Percentiles rank a stretch among this genome's conserved stretches.
Evolutionary conservation across 306 rosid genomes (phyloP).

Genomic region (Vicia faba): DNA sequence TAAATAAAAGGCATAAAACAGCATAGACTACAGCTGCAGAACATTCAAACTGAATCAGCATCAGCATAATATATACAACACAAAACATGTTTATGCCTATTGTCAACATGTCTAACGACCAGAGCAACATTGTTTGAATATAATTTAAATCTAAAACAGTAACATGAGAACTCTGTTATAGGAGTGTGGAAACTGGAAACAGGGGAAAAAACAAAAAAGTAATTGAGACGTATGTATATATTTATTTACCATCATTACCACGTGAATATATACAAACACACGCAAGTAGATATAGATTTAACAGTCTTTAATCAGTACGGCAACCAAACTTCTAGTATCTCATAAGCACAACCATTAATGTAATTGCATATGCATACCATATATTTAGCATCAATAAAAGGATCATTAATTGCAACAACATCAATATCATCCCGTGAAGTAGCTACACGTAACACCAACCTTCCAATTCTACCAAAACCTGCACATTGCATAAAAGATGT

Average conservation of each 20-base stretch:
- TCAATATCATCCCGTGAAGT: conserved; percentile 83
- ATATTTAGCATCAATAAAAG: conserved; percentile 86
- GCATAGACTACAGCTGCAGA: conserved; percentile 1
- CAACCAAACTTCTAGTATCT: conserved; percentile 18
- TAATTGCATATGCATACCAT: conserved; percentile 62
- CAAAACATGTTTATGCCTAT: background rate
- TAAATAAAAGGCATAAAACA: conserved; percentile 15
- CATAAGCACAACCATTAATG: conserved; percentile 27
- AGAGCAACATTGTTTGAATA: conserved; percentile 4
- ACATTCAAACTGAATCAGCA: conserved; percentile 28
- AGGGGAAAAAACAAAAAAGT: background rate
- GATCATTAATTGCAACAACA: conserved; percentile 91
- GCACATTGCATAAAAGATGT: conserved; percentile 35
- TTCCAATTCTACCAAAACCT: conserved; percentile 99
- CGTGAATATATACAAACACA: background rate
- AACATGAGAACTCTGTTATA: background rate
- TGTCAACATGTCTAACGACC: conserved; percentile 4
- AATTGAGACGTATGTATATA: background rate
- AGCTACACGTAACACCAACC: conserved; percentile 91
- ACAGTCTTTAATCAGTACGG: background rate
- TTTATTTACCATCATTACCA: background rate
- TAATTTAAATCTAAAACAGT: conserved; percentile 10
- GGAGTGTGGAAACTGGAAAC: conserved; percentile 1
- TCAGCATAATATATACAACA: conserved; percentile 23
- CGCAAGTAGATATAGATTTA: background rate